These are phyloP conservation scores for Helianthus tuberosus DNA, from an alignment of 129 eudicot species.

Conservation along the genomic window DNA sequence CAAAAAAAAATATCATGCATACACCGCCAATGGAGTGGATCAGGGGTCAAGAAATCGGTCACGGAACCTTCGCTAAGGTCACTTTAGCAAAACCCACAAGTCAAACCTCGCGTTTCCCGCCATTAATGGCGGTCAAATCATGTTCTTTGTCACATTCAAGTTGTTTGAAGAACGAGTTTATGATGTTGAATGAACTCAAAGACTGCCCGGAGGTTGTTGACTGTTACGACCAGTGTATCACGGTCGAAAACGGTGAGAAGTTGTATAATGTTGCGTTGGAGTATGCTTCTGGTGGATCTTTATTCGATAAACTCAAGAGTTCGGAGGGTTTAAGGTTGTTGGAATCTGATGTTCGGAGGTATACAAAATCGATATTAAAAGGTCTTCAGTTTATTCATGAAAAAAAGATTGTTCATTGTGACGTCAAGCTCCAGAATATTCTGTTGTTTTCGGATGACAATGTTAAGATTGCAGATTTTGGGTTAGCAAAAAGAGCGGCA, in stretches of 20 bases:
- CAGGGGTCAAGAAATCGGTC: slow-evolving; percentile 65
- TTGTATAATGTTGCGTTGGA: slow-evolving; percentile 65
- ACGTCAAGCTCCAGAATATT: slow-evolving; percentile 38
- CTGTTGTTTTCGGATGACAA: slow-evolving; percentile 16
- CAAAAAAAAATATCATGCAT: not conserved
- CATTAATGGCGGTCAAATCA: slow-evolving; percentile 69
- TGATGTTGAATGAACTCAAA: slow-evolving; percentile 44
- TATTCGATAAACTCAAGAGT: slow-evolving; percentile 44
- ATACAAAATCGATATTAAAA: slow-evolving; percentile 23
- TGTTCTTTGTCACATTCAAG: slow-evolving; percentile 41
- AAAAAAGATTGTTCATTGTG: slow-evolving; percentile 39
- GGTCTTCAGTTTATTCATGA: slow-evolving; percentile 35
- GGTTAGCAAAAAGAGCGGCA: slow-evolving; percentile 30
- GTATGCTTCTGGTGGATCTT: slow-evolving; percentile 71
- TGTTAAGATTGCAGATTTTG: slow-evolving; percentile 45
- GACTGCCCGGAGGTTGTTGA: slow-evolving; percentile 51
- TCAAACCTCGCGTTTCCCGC: slow-evolving; percentile 28
- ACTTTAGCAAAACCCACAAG: slow-evolving; percentile 57
- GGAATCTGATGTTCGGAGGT: slow-evolving; percentile 32
- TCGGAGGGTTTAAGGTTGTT: slow-evolving; percentile 18
- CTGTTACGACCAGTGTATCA: slow-evolving; percentile 48
- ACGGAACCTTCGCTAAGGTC: slow-evolving; percentile 77
- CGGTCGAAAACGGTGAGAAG: slow-evolving; percentile 52
- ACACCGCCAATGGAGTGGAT: slow-evolving; percentile 57
- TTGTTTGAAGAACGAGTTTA: slow-evolving; percentile 49